Percentiles rank a stretch among this genome's conserved stretches.
phyloP scores from a whole-genome alignment of 139 green algal genomes.

The Coccomyxa sp. region DNA sequence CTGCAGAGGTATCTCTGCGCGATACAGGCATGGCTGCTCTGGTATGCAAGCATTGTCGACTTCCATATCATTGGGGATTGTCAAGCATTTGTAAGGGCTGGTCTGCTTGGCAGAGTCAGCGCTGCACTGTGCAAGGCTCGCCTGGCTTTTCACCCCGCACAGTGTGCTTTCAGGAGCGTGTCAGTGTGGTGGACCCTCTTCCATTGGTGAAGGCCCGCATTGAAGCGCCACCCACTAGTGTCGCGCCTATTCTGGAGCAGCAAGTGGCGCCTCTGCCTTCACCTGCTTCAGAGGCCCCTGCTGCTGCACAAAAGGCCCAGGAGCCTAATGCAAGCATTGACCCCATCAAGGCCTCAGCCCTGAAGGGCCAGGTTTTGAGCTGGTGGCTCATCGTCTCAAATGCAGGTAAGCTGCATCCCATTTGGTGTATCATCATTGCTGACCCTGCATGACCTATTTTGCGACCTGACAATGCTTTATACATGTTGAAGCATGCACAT shows the following conservation, averaged over 20 bases:
- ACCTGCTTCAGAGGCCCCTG: too few species aligned
- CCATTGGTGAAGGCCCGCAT: slow-evolving; percentile 14
- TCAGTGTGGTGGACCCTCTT: slow-evolving; percentile 20
- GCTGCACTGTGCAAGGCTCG: too few species aligned
- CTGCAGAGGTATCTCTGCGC: neutral
- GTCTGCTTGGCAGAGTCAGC: too few species aligned
- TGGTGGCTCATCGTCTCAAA: slow-evolving; percentile 11
- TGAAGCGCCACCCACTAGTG: slow-evolving; percentile 1
- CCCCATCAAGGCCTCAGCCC: neutral
- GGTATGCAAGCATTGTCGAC: neutral
- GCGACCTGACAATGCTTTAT: too few species aligned
- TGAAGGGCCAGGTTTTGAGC: slow-evolving; percentile 17
- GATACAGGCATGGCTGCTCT: neutral
- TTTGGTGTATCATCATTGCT: too few species aligned
- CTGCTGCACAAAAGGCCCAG: neutral
- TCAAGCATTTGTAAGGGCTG: neutral
- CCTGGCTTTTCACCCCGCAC: too few species aligned
- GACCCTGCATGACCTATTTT: too few species aligned
- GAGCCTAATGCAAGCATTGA: neutral
- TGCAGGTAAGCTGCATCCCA: slow-evolving; percentile 6
- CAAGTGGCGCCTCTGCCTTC: neutral
- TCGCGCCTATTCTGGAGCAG: neutral
- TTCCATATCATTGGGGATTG: neutral
- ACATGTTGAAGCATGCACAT: neutral
- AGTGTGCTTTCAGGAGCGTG: slow-evolving; percentile 10